These are phyloP conservation scores for Ophioceras dolichostomum DNA, from an alignment of 2,329 filamentous ascomycete genomes.

Conservation along the genomic window DNA sequence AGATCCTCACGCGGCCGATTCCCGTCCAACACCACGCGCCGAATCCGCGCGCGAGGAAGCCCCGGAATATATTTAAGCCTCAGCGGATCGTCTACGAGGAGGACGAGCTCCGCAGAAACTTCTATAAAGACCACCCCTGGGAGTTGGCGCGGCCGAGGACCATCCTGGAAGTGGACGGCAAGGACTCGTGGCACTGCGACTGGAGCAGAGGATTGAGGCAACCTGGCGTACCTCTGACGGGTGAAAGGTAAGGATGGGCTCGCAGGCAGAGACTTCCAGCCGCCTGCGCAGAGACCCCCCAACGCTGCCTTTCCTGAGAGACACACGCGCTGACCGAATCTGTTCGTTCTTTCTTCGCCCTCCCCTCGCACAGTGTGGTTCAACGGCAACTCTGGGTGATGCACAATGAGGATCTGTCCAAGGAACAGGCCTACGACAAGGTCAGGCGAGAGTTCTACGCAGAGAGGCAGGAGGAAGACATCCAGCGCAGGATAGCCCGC, in stretches of 20 bases:
- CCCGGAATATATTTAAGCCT: conserved; percentile 71
- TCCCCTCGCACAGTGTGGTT: conserved; percentile 53
- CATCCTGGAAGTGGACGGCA: conserved; percentile 74
- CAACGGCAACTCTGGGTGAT: conserved; percentile 86
- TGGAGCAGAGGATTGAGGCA: conserved; percentile 71
- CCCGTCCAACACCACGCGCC: conserved; percentile 30
- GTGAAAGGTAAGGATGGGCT: conserved; percentile 56
- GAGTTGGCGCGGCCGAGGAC: conserved; percentile 82
- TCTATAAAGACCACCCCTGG: conserved; percentile 95
- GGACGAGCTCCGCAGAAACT: conserved; percentile 66
- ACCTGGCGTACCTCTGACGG: conserved; percentile 62
- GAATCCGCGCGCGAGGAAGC: conserved; percentile 42
- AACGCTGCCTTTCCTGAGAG: not conserved
- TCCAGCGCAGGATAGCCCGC: conserved; percentile 67
- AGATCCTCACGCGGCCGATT: conserved; percentile 42
- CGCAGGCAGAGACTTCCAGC: not conserved
- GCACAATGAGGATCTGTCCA: conserved; percentile 46
- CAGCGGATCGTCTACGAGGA: conserved; percentile 69
- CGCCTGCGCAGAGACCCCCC: not conserved
- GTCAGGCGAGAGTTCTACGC: conserved; percentile 86
- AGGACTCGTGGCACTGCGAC: conserved; percentile 62
- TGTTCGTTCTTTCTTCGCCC: not conserved
- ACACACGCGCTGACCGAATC: not conserved
- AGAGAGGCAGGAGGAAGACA: conserved; percentile 68
- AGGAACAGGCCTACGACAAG: conserved; percentile 66